Evolutionary conservation across 371 early-diverging fungal species (phyloP).

Genomic region (Mucor circinelloides): DNA sequence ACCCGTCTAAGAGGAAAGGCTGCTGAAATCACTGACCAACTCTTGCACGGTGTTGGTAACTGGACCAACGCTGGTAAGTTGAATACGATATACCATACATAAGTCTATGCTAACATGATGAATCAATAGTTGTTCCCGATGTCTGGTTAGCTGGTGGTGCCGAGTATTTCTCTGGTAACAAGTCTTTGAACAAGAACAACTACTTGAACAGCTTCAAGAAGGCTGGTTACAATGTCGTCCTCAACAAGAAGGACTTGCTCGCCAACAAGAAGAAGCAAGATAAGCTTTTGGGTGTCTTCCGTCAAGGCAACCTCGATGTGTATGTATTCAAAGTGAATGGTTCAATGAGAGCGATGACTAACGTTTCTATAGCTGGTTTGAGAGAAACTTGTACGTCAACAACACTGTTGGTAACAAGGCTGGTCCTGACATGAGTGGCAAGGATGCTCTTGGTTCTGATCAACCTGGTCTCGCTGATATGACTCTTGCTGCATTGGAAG

Average conservation of each 20-base stretch:
- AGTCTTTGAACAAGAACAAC: slow-evolving; percentile 56
- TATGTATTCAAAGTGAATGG: slow-evolving; percentile 12
- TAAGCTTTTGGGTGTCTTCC: slow-evolving; percentile 74
- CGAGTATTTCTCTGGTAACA: slow-evolving; percentile 55
- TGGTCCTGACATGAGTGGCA: slow-evolving; percentile 53
- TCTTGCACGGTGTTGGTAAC: slow-evolving; percentile 57
- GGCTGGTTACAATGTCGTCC: slow-evolving; percentile 64
- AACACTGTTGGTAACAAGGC: slow-evolving; percentile 53
- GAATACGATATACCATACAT: neutral
- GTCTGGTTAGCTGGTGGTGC: slow-evolving; percentile 74
- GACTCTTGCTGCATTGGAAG: slow-evolving; percentile 68
- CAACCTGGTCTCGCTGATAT: slow-evolving; percentile 74
- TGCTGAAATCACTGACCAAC: slow-evolving; percentile 65
- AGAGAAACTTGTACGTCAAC: slow-evolving; percentile 64
- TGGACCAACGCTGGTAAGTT: slow-evolving; percentile 46
- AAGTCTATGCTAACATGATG: neutral
- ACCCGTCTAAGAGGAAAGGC: slow-evolving; percentile 59
- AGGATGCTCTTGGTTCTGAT: slow-evolving; percentile 52
- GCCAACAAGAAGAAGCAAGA: slow-evolving; percentile 50
- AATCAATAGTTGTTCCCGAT: slow-evolving; percentile 58
- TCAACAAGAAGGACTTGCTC: slow-evolving; percentile 53
- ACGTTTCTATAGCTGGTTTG: slow-evolving; percentile 53
- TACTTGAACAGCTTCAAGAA: slow-evolving; percentile 56
- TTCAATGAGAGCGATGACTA: neutral
- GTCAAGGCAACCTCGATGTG: slow-evolving; percentile 62